Base-by-base conservation (phyloP, 208 protist species). In the Wallacemonas rigidus region DNA sequence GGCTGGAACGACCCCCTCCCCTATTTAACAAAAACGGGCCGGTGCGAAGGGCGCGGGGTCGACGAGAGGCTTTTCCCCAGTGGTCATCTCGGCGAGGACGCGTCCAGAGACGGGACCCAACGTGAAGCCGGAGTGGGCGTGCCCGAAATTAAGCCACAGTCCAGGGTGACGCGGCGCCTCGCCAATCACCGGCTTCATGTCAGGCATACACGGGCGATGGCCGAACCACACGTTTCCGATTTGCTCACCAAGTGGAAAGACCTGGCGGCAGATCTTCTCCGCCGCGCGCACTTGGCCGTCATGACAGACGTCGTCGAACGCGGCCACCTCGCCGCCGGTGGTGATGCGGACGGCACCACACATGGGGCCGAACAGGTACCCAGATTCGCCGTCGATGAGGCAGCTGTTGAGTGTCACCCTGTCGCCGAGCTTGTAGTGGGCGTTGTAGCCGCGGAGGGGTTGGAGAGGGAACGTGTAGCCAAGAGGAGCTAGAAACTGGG, bases 171-270 rank as follows among this genome's bases (percentile, higher is more conserved):
- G 58, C 1, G 72, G 75, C 38, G 72, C 44, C 2, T 56, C 62
- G 11, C 72, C 71, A 11, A 85, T 79, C 35, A 81, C 57, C 1
- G 74, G 76, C 67, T 76, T 79, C 72, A 79, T 79, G 58, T 81
- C 76, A 26, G 69, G 54, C 17, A 71, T 76, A 53, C 72, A 77
- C 1, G 72, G 72, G 41, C 62, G 65, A 17, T 80, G 69, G 45
- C 72, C 72, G 36, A 72, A 53, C 72, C 75, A 79, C 38, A 67
- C 39, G 8, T 67, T 48, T 2, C 64, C 56, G n/a, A 78, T 57
- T 7, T 50, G 76, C n/a, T 70, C 67, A n/a, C 73, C 60, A 0
- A 78, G 48, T 2, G 50, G 69, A 2, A 76, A 48, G 17, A 76
- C 35, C 67, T 78, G 45, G 12, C 64, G 44, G 11, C 57, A 74